A percentile compares a stretch with the other conserved stretches of the same genome.
These are phyloP conservation scores for Physaria fendleri DNA, from an alignment of 345 rosid species.

Conservation along the genomic window DNA sequence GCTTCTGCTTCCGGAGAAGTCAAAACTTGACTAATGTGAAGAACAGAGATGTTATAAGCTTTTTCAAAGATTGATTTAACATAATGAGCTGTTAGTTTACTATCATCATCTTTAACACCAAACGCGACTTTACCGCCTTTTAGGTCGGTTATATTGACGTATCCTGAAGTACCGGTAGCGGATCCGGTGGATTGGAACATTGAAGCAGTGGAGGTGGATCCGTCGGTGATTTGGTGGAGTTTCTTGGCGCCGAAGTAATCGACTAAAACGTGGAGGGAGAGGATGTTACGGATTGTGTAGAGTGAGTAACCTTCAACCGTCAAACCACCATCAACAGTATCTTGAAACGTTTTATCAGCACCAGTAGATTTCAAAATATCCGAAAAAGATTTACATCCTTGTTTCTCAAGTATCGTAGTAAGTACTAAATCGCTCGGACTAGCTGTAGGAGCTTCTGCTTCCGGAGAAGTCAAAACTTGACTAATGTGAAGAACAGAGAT, in stretches of 20 bases:
- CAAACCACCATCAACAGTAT: constrained; percentile 69
- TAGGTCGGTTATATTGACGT: constrained; percentile 67
- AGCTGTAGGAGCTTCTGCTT: constrained; percentile 83
- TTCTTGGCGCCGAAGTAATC: constrained; percentile 92
- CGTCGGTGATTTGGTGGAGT: constrained; percentile 75
- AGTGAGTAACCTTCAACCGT: constrained; percentile 69
- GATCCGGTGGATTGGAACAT: constrained; percentile 92
- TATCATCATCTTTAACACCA: constrained; percentile 50
- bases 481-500: constrained; percentile 80
- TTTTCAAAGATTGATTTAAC: constrained; percentile 71
- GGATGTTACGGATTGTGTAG: constrained; percentile 66
- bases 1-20: constrained; percentile 83
- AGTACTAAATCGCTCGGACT: constrained; percentile 56
- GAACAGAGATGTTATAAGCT: constrained; percentile 71
- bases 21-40: constrained; percentile 64
- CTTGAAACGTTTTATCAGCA: constrained; percentile 59
- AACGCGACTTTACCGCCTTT: constrained; percentile 89
- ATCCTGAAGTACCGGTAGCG: constrained; percentile 78
- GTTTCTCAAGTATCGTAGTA: constrained; percentile 60
- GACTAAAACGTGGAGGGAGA: constrained; percentile 80
- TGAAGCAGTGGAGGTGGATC: constrained; percentile 61
- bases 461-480: constrained; percentile 53
- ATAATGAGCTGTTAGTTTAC: constrained; percentile 46
- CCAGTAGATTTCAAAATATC: constrained; percentile 52
- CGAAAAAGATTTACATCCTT: constrained; percentile 79